phyloP scores from a whole-genome alignment of 805 yeast genomes.

The Zygosaccharomyces kombuchaensis region DNA sequence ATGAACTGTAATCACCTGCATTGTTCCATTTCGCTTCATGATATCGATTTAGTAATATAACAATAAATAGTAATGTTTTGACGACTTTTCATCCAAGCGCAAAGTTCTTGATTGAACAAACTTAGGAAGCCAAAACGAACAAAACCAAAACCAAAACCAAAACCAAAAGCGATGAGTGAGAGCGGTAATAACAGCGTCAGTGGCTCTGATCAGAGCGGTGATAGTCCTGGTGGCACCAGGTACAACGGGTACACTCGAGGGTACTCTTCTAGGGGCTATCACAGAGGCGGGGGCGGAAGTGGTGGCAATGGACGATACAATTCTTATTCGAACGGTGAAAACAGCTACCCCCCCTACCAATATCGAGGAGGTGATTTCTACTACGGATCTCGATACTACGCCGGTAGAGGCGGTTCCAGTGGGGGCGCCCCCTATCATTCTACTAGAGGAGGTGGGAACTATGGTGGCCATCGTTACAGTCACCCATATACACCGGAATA shows the following conservation, averaged over 20 bases:
- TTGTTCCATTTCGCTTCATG: slow-evolving; percentile 2
- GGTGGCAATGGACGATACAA: slow-evolving; percentile 7
- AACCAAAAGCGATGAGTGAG: slow-evolving; percentile 1
- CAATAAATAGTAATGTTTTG: neutral
- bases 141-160: neutral
- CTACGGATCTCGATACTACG: slow-evolving; percentile 8
- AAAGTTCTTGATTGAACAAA: neutral
- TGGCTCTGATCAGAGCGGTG: slow-evolving; percentile 1
- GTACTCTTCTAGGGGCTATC: slow-evolving; percentile 9
- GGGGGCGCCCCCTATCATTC: slow-evolving; percentile 1
- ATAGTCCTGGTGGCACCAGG: slow-evolving; percentile 7
- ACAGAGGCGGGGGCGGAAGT: slow-evolving; percentile 9
- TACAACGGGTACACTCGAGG: slow-evolving; percentile 10
- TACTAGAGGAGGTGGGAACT: slow-evolving; percentile 6
- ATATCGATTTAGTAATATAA: neutral
- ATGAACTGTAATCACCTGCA: slow-evolving; percentile 32
- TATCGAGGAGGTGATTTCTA: slow-evolving; percentile 14
- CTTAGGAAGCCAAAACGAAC: neutral
- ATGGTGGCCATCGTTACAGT: slow-evolving; percentile 4
- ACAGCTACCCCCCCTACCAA: slow-evolving; percentile 5
- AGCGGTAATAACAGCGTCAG: slow-evolving; percentile 2
- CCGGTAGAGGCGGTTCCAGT: slow-evolving; percentile 7
- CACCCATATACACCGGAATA: slow-evolving; percentile 6
- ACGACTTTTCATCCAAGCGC: neutral
- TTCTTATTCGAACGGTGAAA: neutral